These are phyloP conservation scores for Epichloe gansuensis DNA, from an alignment of 2,329 filamentous ascomycete species.

Conservation along the genomic window DNA sequence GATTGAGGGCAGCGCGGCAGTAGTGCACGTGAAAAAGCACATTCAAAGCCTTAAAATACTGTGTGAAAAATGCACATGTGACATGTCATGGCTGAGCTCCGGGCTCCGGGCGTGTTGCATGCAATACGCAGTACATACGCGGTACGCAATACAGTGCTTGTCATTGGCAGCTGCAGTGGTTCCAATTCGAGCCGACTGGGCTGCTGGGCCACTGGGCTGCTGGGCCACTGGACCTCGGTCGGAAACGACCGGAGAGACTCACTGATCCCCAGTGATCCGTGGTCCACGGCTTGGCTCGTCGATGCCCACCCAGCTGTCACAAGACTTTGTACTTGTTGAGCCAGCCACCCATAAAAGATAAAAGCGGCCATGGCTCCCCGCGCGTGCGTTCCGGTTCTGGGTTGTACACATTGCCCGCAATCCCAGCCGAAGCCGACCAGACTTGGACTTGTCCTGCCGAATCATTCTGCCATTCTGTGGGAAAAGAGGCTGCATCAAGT, in stretches of 20 bases:
- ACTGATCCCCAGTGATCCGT: too few species aligned
- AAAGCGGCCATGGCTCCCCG: constrained; percentile 2
- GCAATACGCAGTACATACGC: too few species aligned
- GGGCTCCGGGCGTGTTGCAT: too few species aligned
- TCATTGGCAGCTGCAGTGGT: not conserved
- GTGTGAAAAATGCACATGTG: too few species aligned
- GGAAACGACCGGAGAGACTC: not conserved
- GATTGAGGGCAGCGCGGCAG: not conserved
- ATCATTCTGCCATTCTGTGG: too few species aligned
- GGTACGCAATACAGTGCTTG: too few species aligned
- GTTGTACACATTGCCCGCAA: not conserved
- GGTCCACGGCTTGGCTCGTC: not conserved
- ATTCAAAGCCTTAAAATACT: too few species aligned
- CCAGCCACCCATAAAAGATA: not conserved
- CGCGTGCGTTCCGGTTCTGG: not conserved
- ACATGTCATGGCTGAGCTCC: too few species aligned
- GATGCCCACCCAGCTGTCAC: not conserved
- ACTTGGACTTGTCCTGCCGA: too few species aligned
- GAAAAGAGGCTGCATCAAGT: not conserved
- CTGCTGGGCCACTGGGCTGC: not conserved
- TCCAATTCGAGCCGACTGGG: constrained; percentile 7
- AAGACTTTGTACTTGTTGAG: too few species aligned
- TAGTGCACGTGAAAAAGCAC: not conserved
- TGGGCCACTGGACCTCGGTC: constrained; percentile 6
- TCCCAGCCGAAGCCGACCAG: too few species aligned